phyloP scores from a whole-genome alignment of 2,329 filamentous ascomycete species.

The Geoglossum cookeanum region DNA sequence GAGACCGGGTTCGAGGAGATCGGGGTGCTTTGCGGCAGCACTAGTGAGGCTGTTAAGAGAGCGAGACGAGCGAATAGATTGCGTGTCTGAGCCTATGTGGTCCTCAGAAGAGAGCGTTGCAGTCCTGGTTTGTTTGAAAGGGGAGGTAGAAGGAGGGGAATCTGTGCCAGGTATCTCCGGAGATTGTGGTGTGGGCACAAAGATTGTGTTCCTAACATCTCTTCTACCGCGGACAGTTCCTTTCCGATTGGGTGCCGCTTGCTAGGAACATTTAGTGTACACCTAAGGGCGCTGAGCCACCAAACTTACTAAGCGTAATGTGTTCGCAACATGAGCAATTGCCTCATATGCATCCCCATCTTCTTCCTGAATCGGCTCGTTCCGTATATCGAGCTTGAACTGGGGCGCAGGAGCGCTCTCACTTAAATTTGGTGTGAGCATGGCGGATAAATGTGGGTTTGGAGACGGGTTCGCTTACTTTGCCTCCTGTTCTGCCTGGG shows the following conservation, averaged over 20 bases:
- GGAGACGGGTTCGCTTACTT: background rate
- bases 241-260: conserved; percentile 44
- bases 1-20: conserved; percentile 59
- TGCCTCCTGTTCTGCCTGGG: conserved; percentile 51
- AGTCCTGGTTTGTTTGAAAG: conserved; percentile 7
- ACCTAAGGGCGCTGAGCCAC: background rate
- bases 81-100: conserved; percentile 49
- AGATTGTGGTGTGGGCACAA: conserved; percentile 37
- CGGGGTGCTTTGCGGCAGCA: conserved; percentile 55
- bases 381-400: conserved; percentile 65
- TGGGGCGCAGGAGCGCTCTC: conserved; percentile 26
- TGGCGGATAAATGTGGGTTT: background rate
- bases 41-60: conserved; percentile 50
- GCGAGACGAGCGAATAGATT: conserved; percentile 76
- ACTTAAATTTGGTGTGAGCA: background rate
- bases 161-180: conserved; percentile 21
- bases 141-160: conserved; percentile 13
- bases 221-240: conserved; percentile 70
- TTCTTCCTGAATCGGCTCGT: conserved; percentile 60
- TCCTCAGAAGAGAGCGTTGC: conserved; percentile 7
- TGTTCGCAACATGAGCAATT: conserved; percentile 55
- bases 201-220: conserved; percentile 82
- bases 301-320: conserved; percentile 37
- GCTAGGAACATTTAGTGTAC: conserved; percentile 23
- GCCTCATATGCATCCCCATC: conserved; percentile 55